Conservation (phyloP, 2,329 filamentous ascomycete genomes). For the Cadophora malorum region DNA sequence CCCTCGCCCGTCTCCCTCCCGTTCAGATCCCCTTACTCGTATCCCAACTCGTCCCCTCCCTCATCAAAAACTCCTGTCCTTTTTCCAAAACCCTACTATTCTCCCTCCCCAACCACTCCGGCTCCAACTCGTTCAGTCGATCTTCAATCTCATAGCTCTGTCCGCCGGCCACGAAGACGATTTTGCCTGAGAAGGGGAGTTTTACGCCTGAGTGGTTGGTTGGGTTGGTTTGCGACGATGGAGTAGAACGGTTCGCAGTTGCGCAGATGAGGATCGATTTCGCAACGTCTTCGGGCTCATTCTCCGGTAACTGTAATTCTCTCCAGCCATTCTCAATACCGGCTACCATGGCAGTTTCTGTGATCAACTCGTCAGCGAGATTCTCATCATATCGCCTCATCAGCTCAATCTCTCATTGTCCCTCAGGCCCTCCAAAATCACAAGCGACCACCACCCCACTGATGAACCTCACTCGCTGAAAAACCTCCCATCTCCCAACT, state of each 20-base stretch:
- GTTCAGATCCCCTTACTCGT: not conserved
- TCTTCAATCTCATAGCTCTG: constrained; percentile 34
- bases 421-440: too few species aligned
- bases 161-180: constrained; percentile 29
- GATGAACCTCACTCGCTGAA: too few species aligned
- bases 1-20: too few species aligned
- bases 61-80: constrained; percentile 31
- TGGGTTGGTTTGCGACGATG: not conserved
- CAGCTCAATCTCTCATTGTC: too few species aligned
- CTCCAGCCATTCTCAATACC: constrained; percentile 31
- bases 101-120: constrained; percentile 29
- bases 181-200: constrained; percentile 31
- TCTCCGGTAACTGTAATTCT: constrained; percentile 17
- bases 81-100: constrained; percentile 25
- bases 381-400: too few species aligned
- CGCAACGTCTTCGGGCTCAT: constrained; percentile 23
- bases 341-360: constrained; percentile 31
- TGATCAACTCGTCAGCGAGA: not conserved
- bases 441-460: too few species aligned
- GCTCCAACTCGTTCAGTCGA: constrained; percentile 26
- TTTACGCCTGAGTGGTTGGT: too few species aligned
- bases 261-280: constrained; percentile 23
- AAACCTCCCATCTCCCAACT: too few species aligned
- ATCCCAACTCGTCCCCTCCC: constrained; percentile 29
- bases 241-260: constrained; percentile 24